Percentiles rank a stretch among this genome's conserved stretches.
These are phyloP conservation scores for Sarocladium brachiariae DNA, from an alignment of 2,329 filamentous ascomycete genomes.

Conservation along the genomic window DNA sequence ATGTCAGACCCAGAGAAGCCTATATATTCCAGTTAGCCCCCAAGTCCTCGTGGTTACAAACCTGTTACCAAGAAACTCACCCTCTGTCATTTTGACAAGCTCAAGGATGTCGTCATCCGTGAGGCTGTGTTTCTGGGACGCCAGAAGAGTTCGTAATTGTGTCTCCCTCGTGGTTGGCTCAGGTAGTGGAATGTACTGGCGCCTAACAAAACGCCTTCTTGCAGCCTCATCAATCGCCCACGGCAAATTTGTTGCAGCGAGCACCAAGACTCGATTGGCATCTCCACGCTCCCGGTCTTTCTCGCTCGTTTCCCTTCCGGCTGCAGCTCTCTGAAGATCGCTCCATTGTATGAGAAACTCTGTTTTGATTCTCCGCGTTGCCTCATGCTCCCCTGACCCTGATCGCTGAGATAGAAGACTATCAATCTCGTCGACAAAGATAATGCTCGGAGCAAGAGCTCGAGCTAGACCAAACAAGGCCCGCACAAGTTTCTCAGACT, in stretches of 20 bases:
- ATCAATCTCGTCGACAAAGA: constrained; percentile 98
- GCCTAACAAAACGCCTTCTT: constrained; percentile 77
- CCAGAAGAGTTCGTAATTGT: constrained; percentile 72
- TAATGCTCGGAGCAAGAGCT: constrained; percentile 84
- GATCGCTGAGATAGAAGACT: constrained; percentile 80
- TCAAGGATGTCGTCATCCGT: constrained; percentile 62
- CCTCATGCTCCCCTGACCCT: constrained; percentile 83
- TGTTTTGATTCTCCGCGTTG: constrained; percentile 89
- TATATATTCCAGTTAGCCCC: constrained; percentile 27
- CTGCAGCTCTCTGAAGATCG: constrained; percentile 84
- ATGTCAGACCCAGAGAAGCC: constrained; percentile 98
- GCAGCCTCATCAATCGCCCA: constrained; percentile 98
- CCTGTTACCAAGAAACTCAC: constrained; percentile 38
- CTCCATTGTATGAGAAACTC: constrained; percentile 98
- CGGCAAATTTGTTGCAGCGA: constrained; percentile 91
- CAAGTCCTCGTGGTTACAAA: neutral
- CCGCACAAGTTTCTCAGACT: constrained; percentile 92
- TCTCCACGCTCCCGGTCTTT: constrained; percentile 69
- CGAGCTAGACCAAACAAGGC: constrained; percentile 90
- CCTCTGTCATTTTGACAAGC: constrained; percentile 77
- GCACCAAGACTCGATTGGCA: constrained; percentile 79
- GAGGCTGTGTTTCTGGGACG: constrained; percentile 81
- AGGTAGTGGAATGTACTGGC: constrained; percentile 93
- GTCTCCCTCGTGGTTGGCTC: constrained; percentile 73
- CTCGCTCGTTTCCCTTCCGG: constrained; percentile 65